phyloP scores from a whole-genome alignment of 371 early-diverging fungal species.

The Parasitella parasitica region DNA sequence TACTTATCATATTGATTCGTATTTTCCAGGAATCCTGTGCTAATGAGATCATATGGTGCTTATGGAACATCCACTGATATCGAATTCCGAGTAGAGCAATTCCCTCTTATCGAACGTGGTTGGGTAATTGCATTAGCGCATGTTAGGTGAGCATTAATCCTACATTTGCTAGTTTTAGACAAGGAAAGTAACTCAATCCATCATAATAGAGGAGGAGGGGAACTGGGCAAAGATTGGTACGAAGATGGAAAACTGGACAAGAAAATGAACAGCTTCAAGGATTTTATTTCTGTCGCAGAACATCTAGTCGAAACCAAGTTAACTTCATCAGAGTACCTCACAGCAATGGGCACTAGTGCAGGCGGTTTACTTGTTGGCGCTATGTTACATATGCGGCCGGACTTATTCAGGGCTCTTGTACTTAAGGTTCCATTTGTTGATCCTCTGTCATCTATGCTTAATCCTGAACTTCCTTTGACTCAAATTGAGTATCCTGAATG shows the following conservation, averaged over 20 bases:
- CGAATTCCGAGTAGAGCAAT: constrained; percentile 79
- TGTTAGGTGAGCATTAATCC: constrained; percentile 67
- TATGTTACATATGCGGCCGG: constrained; percentile 70
- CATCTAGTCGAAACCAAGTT: constrained; percentile 55
- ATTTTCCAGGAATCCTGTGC: constrained; percentile 59
- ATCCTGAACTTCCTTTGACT: constrained; percentile 73
- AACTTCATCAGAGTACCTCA: constrained; percentile 51
- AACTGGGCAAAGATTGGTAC: constrained; percentile 80
- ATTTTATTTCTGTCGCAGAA: constrained; percentile 70
- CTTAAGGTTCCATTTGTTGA: constrained; percentile 88
- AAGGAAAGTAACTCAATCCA: neutral
- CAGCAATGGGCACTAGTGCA: constrained; percentile 76
- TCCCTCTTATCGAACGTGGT: constrained; percentile 76
- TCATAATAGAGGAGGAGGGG: constrained; percentile 74
- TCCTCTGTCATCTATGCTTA: constrained; percentile 79
- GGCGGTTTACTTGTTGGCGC: constrained; percentile 77
- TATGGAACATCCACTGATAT: constrained; percentile 81
- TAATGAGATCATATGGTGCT: constrained; percentile 82
- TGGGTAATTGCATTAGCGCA: constrained; percentile 86
- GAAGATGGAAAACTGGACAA: constrained; percentile 64
- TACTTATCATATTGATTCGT: neutral
- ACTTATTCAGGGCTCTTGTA: constrained; percentile 75
- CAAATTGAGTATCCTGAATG: constrained; percentile 82
- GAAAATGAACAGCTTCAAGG: constrained; percentile 72
- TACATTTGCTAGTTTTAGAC: too few species aligned